Evolutionary conservation across 78 protist genomes (phyloP).

Genomic region (Planoprotostelium fungivorum): DNA sequence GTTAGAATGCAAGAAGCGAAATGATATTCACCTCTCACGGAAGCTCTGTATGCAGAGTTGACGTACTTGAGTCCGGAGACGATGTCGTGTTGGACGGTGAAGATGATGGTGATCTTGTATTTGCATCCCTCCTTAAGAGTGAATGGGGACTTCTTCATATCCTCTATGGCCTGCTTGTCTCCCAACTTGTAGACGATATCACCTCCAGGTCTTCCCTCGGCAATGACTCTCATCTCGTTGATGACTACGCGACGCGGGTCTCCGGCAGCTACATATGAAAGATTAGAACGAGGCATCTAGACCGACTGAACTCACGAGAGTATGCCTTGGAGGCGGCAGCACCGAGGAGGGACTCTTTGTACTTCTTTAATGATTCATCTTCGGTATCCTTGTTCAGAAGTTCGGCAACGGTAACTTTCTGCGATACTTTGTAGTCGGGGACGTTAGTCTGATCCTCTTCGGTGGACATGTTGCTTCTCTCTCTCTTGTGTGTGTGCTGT

Average conservation of each 20-base stretch:
- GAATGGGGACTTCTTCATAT: slow-evolving; percentile 48
- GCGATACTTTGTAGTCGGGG: slow-evolving; percentile 40
- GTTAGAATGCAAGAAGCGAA: background rate
- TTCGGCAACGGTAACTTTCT: slow-evolving; percentile 37
- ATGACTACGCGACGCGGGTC: slow-evolving; percentile 67
- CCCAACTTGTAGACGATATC: slow-evolving; percentile 39
- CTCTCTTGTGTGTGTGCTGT: too few relatives aligned
- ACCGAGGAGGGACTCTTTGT: slow-evolving; percentile 59
- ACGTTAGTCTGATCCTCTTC: slow-evolving; percentile 35
- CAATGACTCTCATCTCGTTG: slow-evolving; percentile 39
- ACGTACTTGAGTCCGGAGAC: slow-evolving; percentile 77
- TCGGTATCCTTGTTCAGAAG: slow-evolving; percentile 55
- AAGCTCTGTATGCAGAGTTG: slow-evolving; percentile 59
- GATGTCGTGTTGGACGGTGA: slow-evolving; percentile 73
- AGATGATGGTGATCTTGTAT: slow-evolving; percentile 54
- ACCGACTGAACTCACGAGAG: background rate
- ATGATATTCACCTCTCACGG: slow-evolving; percentile 28
- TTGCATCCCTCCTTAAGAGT: slow-evolving; percentile 65
- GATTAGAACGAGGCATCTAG: background rate
- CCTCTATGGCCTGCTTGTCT: slow-evolving; percentile 22
- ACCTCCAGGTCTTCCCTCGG: slow-evolving; percentile 53
- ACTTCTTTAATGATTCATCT: slow-evolving; percentile 70
- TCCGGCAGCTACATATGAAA: slow-evolving; percentile 23
- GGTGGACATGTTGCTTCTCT: slow-evolving; percentile 33
- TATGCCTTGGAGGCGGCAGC: slow-evolving; percentile 5